These are phyloP conservation scores for Skeletonema potamos DNA, from an alignment of 108 stramenopile genomes.

Conservation along the genomic window DNA sequence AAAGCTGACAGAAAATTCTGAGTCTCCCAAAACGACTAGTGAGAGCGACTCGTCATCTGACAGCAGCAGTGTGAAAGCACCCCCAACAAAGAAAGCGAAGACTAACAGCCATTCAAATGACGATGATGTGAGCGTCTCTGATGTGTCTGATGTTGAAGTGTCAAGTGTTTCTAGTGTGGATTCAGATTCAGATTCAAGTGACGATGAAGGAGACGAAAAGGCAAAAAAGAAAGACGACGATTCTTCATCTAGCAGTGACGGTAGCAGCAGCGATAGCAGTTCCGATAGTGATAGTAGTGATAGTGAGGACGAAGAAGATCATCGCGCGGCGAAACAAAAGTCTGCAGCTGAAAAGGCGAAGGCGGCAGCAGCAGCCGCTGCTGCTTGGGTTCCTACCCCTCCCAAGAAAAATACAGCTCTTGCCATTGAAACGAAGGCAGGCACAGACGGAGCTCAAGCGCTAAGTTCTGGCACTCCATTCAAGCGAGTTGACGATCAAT, in stretches of 20 bases:
- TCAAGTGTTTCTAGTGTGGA: conserved; percentile 85
- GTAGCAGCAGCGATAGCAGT: conserved; percentile 11
- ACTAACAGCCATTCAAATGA: conserved; percentile 11
- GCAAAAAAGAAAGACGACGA: conserved; percentile 14
- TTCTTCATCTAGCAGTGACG: conserved; percentile 33
- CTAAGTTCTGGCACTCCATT: conserved; percentile 88
- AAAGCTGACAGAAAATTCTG: conserved; percentile 2
- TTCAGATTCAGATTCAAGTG: conserved; percentile 53
- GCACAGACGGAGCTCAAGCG: conserved; percentile 90
- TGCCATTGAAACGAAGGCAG: conserved; percentile 52
- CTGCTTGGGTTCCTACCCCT: conserved; percentile 73
- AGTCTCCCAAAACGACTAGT: conserved; percentile 17
- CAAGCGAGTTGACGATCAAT: conserved; percentile 90
- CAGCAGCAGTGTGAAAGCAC: conserved; percentile 16
- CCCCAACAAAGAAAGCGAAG: conserved; percentile 29
- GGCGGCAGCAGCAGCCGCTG: conserved; percentile 85
- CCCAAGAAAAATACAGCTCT: conserved; percentile 44
- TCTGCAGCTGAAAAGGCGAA: conserved; percentile 61
- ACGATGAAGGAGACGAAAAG: conserved; percentile 35
- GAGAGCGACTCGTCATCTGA: conserved; percentile 10
- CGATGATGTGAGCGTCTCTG: conserved; percentile 56
- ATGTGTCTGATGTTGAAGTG: conserved; percentile 89
- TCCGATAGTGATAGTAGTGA: conserved; percentile 37
- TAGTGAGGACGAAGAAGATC: conserved; percentile 45
- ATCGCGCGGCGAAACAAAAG: conserved; percentile 46